Evolutionary conservation across 352 stramenopile species (phyloP).

Genomic region (Phytopythium chamaehyphon): DNA sequence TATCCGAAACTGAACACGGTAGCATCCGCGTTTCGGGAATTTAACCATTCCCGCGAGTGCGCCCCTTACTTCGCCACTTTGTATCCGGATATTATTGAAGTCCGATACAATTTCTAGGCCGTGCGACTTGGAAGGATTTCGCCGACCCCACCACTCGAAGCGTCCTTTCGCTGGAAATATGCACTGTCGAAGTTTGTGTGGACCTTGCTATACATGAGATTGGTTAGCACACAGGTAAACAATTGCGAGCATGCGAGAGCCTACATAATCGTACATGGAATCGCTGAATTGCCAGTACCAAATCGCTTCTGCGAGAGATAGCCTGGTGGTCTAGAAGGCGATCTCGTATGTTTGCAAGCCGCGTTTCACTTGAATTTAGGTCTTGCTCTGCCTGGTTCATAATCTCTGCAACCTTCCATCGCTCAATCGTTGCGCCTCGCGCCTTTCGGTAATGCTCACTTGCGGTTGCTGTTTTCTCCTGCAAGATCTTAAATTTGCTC

Average conservation of each 20-base stretch:
- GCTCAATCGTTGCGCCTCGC: conserved; percentile 30
- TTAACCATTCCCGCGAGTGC: conserved; percentile 30
- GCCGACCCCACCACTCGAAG: conserved; percentile 64
- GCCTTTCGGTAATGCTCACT: conserved; percentile 57
- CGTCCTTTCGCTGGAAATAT: conserved; percentile 56
- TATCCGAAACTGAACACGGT: conserved; percentile 33
- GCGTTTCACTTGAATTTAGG: conserved; percentile 47
- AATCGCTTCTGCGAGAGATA: conserved; percentile 30
- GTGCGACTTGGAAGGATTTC: conserved; percentile 30
- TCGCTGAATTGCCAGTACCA: conserved; percentile 29
- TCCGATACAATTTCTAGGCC: conserved; percentile 23
- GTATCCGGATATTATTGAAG: conserved; percentile 17
- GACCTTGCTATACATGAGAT: conserved; percentile 31
- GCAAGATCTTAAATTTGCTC: conserved; percentile 62
- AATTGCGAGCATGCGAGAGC: background rate
- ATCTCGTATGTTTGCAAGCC: conserved; percentile 49
- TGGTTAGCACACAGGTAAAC: background rate
- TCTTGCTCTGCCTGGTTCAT: conserved; percentile 36
- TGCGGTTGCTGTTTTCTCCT: conserved; percentile 37
- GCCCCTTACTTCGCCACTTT: conserved; percentile 11
- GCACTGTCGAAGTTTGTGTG: conserved; percentile 37
- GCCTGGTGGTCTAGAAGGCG: conserved; percentile 51
- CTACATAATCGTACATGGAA: conserved; percentile 27
- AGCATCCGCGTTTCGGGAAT: conserved; percentile 51
- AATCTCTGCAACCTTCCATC: conserved; percentile 6